Evolutionary conservation across 257 asterid species (phyloP).

Genomic region (Solanum pennellii): DNA sequence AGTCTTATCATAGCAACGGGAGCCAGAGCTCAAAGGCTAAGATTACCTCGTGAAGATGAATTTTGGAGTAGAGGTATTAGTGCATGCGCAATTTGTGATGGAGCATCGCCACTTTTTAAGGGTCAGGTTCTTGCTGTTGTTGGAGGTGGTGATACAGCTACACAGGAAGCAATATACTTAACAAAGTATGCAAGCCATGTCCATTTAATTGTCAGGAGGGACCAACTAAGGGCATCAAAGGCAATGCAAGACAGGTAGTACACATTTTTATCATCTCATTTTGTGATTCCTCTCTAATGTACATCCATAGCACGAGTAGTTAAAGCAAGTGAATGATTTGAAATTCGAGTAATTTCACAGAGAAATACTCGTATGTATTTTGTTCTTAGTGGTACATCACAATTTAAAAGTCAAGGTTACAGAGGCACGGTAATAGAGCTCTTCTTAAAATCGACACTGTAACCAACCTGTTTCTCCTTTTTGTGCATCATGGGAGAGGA

Average conservation of each 20-base stretch:
- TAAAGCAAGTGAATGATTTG: neutral
- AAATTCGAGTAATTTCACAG: neutral
- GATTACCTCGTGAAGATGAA: conserved; percentile 88
- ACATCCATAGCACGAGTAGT: neutral
- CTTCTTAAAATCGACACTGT: neutral
- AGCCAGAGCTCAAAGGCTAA: conserved; percentile 78
- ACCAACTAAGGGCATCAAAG: conserved; percentile 86
- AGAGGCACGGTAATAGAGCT: neutral
- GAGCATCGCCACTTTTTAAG: conserved; percentile 96
- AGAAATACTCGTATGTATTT: neutral
- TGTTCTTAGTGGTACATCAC: neutral
- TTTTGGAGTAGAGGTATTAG: conserved; percentile 99
- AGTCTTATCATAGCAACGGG: conserved; percentile 93
- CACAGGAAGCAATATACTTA: conserved; percentile 94
- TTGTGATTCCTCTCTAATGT: neutral
- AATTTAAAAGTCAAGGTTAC: neutral
- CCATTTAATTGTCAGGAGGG: conserved; percentile 86
- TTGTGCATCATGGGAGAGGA: neutral
- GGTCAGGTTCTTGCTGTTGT: conserved; percentile 97
- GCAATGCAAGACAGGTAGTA: conserved; percentile 97
- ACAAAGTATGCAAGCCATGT: conserved; percentile 97
- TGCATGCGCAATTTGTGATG: conserved; percentile 99
- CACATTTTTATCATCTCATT: neutral
- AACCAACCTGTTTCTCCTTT: neutral
- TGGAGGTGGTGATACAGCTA: conserved; percentile 99